A percentile compares a stretch with the other conserved stretches of the same genome.
Evolutionary conservation across 2,329 filamentous ascomycete species (phyloP).

Genomic region (Fusarium piperis): DNA sequence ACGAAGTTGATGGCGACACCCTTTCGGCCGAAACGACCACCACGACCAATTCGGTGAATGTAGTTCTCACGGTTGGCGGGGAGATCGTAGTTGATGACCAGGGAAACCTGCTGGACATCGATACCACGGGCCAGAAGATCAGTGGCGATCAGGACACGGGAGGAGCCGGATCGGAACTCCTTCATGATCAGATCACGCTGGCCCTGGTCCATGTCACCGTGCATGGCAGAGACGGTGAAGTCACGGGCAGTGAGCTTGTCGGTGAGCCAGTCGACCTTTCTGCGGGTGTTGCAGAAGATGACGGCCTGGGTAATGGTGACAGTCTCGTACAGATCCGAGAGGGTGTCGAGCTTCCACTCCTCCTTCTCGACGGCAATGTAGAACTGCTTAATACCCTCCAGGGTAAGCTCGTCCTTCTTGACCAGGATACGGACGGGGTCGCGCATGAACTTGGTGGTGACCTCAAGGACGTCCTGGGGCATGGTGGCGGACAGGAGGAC

Average conservation of each 20-base stretch:
- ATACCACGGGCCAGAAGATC: slow-evolving; percentile 99
- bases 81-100: slow-evolving; percentile 99
- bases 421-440: slow-evolving; percentile 98
- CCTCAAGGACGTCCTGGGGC: slow-evolving; percentile 98
- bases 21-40: slow-evolving; percentile 99
- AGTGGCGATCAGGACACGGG: slow-evolving; percentile 97
- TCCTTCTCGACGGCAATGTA: slow-evolving; percentile 99
- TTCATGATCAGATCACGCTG: slow-evolving; percentile 99
- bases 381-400: slow-evolving; percentile 99
- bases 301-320: slow-evolving; percentile 99
- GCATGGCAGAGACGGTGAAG: slow-evolving; percentile 99
- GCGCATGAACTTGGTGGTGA: slow-evolving; percentile 99
- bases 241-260: slow-evolving; percentile 98
- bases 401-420: slow-evolving; percentile 99
- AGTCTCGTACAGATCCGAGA: slow-evolving; percentile 98
- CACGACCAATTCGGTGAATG: slow-evolving; percentile 99
- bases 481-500: slow-evolving; percentile 98
- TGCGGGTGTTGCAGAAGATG: slow-evolving; percentile 99
- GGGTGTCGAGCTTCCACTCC: slow-evolving; percentile 99
- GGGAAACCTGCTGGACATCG: slow-evolving; percentile 98
- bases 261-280: slow-evolving; percentile 99
- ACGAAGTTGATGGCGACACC: slow-evolving; percentile 99
- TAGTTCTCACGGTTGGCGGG: slow-evolving; percentile 99
- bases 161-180: slow-evolving; percentile 99
- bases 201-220: slow-evolving; percentile 98